Evolutionary conservation across 768 basidiomycete genomes (phyloP), one percentile per base, ranked within the genome.

Genomic region (Lactifluus hygrophoroides): DNA sequence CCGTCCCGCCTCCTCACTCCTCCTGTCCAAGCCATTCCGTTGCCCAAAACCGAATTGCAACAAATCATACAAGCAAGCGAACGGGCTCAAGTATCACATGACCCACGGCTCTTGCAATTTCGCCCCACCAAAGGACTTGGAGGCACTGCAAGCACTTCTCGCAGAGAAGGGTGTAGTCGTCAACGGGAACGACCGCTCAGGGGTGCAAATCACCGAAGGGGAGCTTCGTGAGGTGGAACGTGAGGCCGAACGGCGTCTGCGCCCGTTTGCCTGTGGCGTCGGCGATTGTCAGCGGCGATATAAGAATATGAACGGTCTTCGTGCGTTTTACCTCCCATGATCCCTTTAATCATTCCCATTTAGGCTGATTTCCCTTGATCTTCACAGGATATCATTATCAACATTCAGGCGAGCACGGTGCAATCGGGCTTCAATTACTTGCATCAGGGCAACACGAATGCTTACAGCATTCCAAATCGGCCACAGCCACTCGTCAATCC

Each of bases 221-320:
- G 86, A 88, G 67, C 69, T 88, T 54, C 72, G 83, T 11, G 86
- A 86, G 64, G 83, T 88, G 7, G 85, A 92, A 69, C 78, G 83
- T 50, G 92, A 95, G 72, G 92, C 91, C 0, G 92, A 94, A 73
- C 79, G 85, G 57, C 74, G 88, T 11, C 73, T 90, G 52, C 74
- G 90, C 38, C 94, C 94, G 3, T 97, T 89, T 68, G 88, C 90
- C 0, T 97, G 94, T 65, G 86, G 90, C 6, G 88, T 94, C 5
- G 88, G 89, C 19, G 88, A 90, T 64, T 90, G 89, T 66, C 78
- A 81, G 69, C 80, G 94, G 68, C 72, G 94, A 68, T 98, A 97
- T 76, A 94, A 97, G 80, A 97, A 99, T 69, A 95, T 97, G 94
- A 97, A 97, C 71, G 95, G 95, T 0, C 74, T 97, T 61, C 74